These are phyloP conservation scores for Thielaviopsis punctulata DNA, from an alignment of 2,329 filamentous ascomycete genomes.

Conservation along the genomic window DNA sequence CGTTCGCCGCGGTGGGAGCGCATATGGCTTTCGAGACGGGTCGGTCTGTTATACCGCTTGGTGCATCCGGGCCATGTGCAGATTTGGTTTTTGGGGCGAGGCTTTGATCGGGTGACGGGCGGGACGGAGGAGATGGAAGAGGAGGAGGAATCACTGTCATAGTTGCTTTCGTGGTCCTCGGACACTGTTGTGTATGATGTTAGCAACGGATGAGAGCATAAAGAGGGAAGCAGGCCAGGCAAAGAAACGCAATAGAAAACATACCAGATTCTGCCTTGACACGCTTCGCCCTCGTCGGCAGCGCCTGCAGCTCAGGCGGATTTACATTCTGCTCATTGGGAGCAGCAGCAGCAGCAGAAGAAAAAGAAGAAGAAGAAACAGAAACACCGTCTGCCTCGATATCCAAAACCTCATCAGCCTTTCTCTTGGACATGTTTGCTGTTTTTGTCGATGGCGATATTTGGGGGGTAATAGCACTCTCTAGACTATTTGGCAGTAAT, in stretches of 20 bases:
- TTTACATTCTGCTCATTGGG: too few relatives aligned
- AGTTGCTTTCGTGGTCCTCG: conserved; percentile 5
- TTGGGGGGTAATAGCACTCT: background rate
- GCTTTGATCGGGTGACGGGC: conserved; percentile 31
- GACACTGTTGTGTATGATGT: background rate
- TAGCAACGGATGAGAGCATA: background rate
- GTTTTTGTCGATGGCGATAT: background rate
- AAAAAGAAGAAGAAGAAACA: background rate
- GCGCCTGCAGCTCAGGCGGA: background rate
- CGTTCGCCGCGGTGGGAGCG: conserved; percentile 76
- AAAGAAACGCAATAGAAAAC: background rate
- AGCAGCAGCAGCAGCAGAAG: background rate
- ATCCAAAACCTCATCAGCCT: background rate
- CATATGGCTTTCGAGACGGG: conserved; percentile 61
- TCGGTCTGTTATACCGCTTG: conserved; percentile 78
- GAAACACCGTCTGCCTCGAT: background rate
- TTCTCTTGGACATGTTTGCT: background rate
- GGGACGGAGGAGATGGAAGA: conserved; percentile 16
- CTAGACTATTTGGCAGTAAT: too few relatives aligned
- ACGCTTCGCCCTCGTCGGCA: background rate
- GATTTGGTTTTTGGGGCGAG: conserved; percentile 41
- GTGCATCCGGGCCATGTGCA: conserved; percentile 60
- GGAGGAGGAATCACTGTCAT: conserved; percentile 3
- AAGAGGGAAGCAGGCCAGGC: background rate
- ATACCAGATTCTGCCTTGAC: background rate